Conservation (phyloP, 1,284 basidiomycete species). For the Apiotrichum sp. region DNA sequence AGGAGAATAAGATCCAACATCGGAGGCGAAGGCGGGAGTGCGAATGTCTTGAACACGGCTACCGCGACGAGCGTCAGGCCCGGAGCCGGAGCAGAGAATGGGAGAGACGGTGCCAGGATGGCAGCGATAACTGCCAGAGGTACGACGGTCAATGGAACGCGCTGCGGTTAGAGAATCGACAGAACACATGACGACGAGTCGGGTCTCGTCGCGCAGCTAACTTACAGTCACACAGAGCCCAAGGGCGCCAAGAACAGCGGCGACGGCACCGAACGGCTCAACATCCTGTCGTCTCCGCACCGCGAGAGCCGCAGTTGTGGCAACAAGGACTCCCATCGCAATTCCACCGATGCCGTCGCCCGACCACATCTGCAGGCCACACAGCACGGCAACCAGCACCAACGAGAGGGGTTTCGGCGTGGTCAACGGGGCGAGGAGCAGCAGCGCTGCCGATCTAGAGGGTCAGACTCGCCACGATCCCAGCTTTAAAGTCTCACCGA, state of each 20-base stretch:
- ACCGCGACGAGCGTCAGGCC: constrained; percentile 13
- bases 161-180: too few species aligned
- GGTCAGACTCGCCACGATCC: too few species aligned
- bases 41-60: constrained; percentile 34
- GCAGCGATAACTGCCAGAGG: background rate
- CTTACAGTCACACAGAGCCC: too few species aligned
- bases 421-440: constrained; percentile 12
- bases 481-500: too few species aligned
- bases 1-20: constrained; percentile 23
- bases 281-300: too few species aligned
- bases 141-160: too few species aligned
- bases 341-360: background rate
- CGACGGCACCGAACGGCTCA: too few species aligned
- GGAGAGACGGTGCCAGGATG: constrained; percentile 21
- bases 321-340: background rate
- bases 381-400: background rate
- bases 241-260: too few species aligned
- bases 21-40: constrained; percentile 28
- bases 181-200: background rate
- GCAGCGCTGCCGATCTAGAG: too few species aligned
- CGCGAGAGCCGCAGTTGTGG: background rate
- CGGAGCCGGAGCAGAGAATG: constrained; percentile 12
- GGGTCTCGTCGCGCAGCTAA: background rate
- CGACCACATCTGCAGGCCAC: too few species aligned
- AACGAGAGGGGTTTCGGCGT: constrained; percentile 11